Evolutionary conservation across 2,329 filamentous ascomycete species (phyloP).

Genomic region (Aspergillus clavatus): DNA sequence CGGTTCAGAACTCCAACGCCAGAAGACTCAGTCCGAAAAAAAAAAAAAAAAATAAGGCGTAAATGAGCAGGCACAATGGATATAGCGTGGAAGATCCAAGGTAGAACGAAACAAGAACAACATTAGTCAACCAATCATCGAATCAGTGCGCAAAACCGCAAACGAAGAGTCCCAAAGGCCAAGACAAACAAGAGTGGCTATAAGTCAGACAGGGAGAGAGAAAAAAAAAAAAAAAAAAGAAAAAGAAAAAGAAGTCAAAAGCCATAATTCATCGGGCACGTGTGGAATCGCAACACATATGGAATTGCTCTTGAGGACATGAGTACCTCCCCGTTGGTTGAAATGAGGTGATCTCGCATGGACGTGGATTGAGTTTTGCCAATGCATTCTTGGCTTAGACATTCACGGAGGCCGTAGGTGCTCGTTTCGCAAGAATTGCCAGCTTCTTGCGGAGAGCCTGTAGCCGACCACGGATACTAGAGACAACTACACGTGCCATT

Average conservation of each 20-base stretch:
- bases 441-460: constrained; percentile 47
- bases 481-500: constrained; percentile 38
- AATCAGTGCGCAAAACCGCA: not conserved
- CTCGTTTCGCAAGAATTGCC: constrained; percentile 44
- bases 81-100: not conserved
- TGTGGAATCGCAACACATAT: not conserved
- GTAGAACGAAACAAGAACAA: constrained; percentile 1
- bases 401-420: constrained; percentile 35
- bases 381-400: constrained; percentile 14
- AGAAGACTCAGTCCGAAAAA: constrained; percentile 1
- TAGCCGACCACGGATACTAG: constrained; percentile 47
- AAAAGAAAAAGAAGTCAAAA: constrained; percentile 4
- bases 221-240: constrained; percentile 5
- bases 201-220: too few relatives aligned
- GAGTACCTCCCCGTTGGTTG: constrained; percentile 7
- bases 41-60: too few relatives aligned
- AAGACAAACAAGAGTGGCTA: too few relatives aligned
- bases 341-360: too few relatives aligned
- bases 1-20: constrained; percentile 13
- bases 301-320: not conserved
- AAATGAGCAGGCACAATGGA: not conserved
- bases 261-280: not conserved
- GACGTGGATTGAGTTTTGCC: constrained; percentile 21
- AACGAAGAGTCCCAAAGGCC: constrained; percentile 7
- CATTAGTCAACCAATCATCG: not conserved